A percentile compares a stretch with the other conserved stretches of the same genome.
Conservation (phyloP, 768 basidiomycete species). For the Tephrocybe rancida region DNA sequence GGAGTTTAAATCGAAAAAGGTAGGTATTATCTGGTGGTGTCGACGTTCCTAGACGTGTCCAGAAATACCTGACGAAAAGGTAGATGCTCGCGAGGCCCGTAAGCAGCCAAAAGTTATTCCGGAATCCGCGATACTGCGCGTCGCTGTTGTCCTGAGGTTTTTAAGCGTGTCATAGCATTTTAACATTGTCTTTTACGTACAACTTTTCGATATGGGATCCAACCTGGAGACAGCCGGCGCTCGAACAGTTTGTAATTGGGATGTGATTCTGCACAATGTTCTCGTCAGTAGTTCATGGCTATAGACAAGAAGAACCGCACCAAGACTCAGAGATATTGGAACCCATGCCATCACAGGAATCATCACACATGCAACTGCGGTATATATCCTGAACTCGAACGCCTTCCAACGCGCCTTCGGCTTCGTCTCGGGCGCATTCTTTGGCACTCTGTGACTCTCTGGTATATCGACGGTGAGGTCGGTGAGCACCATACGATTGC, state of each 20-base stretch:
- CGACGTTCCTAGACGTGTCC: conserved; percentile 31
- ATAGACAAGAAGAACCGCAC: conserved; percentile 49
- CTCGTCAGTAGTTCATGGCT: not conserved
- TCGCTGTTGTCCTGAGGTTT: conserved; percentile 85
- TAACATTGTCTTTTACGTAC: conserved; percentile 46
- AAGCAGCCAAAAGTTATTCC: conserved; percentile 75
- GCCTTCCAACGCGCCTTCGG: conserved; percentile 64
- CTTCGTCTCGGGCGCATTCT: conserved; percentile 34
- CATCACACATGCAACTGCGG: conserved; percentile 54
- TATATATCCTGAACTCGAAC: conserved; percentile 81
- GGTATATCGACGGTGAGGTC: conserved; percentile 61
- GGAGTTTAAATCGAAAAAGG: conserved; percentile 59
- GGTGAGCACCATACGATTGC: conserved; percentile 29
- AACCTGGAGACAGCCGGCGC: conserved; percentile 64
- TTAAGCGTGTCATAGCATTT: conserved; percentile 9
- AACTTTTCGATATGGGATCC: conserved; percentile 79
- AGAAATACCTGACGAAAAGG: conserved; percentile 56
- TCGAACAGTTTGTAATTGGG: conserved; percentile 72
- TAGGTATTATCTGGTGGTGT: conserved; percentile 26
- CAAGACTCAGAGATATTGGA: conserved; percentile 68
- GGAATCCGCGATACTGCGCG: conserved; percentile 86
- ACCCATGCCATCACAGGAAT: conserved; percentile 79
- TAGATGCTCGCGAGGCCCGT: conserved; percentile 49
- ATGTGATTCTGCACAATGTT: conserved; percentile 55
- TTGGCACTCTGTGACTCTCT: conserved; percentile 29